Percentiles rank a stretch among this genome's conserved stretches.
Evolutionary conservation across 345 rosid genomes (phyloP).

Genomic region (Citrus sinensis): DNA sequence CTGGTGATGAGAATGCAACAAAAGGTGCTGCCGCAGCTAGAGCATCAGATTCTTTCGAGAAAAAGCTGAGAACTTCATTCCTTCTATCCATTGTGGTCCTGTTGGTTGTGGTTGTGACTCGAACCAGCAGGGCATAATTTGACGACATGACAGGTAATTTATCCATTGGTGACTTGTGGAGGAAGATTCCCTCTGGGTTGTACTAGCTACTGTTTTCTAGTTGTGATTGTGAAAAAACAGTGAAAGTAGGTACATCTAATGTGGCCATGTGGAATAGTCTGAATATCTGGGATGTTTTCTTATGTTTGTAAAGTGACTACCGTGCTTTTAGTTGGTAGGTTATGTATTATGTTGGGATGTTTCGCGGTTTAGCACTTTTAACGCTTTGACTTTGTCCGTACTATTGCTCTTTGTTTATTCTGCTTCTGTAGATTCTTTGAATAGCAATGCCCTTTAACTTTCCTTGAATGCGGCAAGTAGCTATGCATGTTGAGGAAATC

Average conservation of each 20-base stretch:
- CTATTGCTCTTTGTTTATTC: not conserved
- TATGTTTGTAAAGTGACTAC: not conserved
- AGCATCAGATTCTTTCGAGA: constrained; percentile 38
- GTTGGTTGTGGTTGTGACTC: constrained; percentile 64
- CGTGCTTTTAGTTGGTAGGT: not conserved
- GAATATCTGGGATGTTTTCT: not conserved
- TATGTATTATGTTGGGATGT: not conserved
- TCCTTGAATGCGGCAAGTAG: not conserved
- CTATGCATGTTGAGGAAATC: not conserved
- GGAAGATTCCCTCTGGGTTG: constrained; percentile 3
- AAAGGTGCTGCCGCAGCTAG: constrained; percentile 14
- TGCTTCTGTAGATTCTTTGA: not conserved
- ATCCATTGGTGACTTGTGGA: not conserved
- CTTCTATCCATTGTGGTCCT: constrained; percentile 63
- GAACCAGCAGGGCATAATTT: constrained; percentile 51
- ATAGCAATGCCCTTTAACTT: not conserved
- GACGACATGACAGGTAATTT: constrained; percentile 41
- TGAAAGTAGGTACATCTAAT: not conserved
- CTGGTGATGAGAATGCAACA: constrained; percentile 25
- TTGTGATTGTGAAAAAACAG: not conserved
- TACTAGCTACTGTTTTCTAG: not conserved
- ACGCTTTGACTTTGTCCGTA: not conserved
- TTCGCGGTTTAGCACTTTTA: not conserved
- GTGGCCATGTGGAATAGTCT: not conserved
- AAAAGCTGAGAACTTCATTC: constrained; percentile 65